A percentile compares a stretch with the other conserved stretches of the same genome.
Evolutionary conservation across 345 rosid species (phyloP).

Genomic region (Pseudoturritis turrita): DNA sequence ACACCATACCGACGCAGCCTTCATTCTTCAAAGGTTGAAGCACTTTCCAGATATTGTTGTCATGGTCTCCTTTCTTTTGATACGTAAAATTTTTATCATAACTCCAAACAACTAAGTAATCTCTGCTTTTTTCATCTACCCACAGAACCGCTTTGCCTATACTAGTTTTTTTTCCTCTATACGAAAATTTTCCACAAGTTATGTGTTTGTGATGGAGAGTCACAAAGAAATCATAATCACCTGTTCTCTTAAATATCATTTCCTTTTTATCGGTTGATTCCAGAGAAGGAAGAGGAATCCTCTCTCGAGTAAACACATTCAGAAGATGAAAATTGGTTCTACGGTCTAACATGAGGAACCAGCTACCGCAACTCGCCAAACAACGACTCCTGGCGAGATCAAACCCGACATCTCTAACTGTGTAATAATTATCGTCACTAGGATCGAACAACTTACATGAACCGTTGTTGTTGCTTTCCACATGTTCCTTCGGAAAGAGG

Average conservation of each 20-base stretch:
- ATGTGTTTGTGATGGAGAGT: too few species aligned
- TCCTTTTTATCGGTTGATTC: neutral
- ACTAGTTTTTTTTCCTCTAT: neutral
- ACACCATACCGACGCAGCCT: neutral
- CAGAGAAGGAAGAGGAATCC: neutral
- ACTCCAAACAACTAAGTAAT: conserved; percentile 1
- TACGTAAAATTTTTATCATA: neutral
- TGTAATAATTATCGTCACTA: neutral
- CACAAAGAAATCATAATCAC: too few species aligned
- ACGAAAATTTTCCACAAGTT: too few species aligned
- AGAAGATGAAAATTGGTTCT: neutral
- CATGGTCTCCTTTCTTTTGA: neutral
- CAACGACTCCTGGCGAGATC: neutral
- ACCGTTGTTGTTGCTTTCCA: neutral
- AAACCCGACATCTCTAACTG: neutral
- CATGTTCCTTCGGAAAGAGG: neutral
- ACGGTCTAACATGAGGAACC: neutral
- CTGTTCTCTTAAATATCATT: too few species aligned
- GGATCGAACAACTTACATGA: neutral
- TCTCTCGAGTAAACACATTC: neutral
- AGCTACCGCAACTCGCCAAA: neutral
- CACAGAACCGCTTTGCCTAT: neutral
- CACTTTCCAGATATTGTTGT: neutral
- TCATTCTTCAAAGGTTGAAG: neutral
- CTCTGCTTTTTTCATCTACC: neutral